Base-by-base conservation (phyloP, 495 filamentous ascomycete species). In the Terfezia boudieri region DNA sequence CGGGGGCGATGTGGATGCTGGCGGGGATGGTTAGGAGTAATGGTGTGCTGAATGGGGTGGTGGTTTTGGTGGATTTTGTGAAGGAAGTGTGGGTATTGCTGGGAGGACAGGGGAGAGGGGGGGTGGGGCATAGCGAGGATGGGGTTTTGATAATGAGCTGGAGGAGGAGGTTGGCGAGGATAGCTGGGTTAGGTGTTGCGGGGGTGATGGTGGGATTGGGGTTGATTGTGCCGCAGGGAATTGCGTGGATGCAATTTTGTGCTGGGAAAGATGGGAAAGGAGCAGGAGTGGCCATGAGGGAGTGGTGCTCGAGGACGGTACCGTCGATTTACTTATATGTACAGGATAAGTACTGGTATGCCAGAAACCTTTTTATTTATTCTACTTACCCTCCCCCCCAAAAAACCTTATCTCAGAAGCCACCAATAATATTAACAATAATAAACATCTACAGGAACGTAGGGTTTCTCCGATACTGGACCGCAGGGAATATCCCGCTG, bases 271-370 rank as follows among this genome's bases (percentile, higher is more conserved):
- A 51, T 16, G 49, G 49, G 23, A 11, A 51, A 49, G 59, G 50
- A 26, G 62, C 60, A 2, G 58, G 53, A 9, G 57, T 63, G 26
- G 58, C 60, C 9, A 55, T 57, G 23, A 71, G 83, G 53, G 77
- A 78, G 8, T 98, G 90, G 90, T 98, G 90, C 61, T 66, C 67
- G 26, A 70, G 68, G 17, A 57, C 65, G 8, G 23, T 86, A 17
- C 90, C 92, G 14, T 94, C 86, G 66, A 84, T 96, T 43, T 98
- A 93, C 67, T 70, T 77, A 20, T 98, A 80, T 71, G 92, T 95
- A 11, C 92, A 98, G 62, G 70, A 68, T 43, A 71, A 83, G 53
- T 94, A 98, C 66, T 98, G 92, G 90, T 92, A 76, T 59, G 76
- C 61, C 20, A 7, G 26, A 54, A 53, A 22, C 37, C 22, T 9